A percentile compares a stretch with the other conserved stretches of the same genome.
phyloP scores from a whole-genome alignment of 169 alveolate species.

The Plasmodium gallinaceum region DNA sequence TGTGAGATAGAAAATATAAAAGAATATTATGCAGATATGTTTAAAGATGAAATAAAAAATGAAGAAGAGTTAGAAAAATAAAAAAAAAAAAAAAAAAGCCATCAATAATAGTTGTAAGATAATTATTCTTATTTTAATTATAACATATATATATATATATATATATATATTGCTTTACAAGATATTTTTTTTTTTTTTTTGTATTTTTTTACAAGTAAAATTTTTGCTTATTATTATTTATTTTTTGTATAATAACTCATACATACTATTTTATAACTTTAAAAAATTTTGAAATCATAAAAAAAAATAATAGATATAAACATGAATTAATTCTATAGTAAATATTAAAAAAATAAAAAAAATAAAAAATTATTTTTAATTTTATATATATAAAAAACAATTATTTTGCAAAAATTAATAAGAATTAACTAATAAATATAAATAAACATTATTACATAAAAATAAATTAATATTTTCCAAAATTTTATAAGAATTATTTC shows the following conservation, averaged over 20 bases:
- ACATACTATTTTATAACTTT: neutral
- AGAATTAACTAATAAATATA: too few relatives aligned
- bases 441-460: too few relatives aligned
- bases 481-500: too few relatives aligned
- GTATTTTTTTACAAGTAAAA: neutral
- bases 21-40: slow-evolving; percentile 62
- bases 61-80: slow-evolving; percentile 8
- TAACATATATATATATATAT: slow-evolving; percentile 5
- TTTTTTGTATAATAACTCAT: neutral
- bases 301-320: too few relatives aligned
- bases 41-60: slow-evolving; percentile 58
- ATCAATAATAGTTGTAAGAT: neutral
- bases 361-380: too few relatives aligned
- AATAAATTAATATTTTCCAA: too few relatives aligned
- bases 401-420: too few relatives aligned
- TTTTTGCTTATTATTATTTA: neutral
- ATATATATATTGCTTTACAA: neutral
- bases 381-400: too few relatives aligned
- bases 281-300: too few relatives aligned
- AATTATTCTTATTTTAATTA: neutral
- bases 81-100: neutral
- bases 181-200: neutral
- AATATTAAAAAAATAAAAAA: too few relatives aligned
- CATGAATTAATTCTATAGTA: too few relatives aligned
- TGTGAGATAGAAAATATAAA: slow-evolving; percentile 74